A percentile compares a stretch with the other conserved stretches of the same genome.
phyloP scores from a whole-genome alignment of 345 rosid species.

The Brassica napus region DNA sequence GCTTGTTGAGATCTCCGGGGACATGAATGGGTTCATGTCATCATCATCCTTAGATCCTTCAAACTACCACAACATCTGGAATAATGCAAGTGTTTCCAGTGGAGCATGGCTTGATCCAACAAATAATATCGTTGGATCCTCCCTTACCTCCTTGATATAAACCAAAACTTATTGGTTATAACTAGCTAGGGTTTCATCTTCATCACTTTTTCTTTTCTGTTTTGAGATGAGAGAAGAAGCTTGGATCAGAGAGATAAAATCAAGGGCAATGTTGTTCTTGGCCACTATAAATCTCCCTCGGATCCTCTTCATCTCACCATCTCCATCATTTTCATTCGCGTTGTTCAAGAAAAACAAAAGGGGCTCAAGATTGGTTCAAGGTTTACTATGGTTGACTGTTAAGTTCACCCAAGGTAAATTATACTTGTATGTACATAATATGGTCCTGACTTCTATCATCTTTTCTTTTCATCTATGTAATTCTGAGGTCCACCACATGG shows the following conservation, averaged over 20 bases:
- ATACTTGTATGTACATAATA: conserved; percentile 37
- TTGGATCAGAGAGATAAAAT: conserved; percentile 93
- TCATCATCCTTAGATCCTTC: conserved; percentile 57
- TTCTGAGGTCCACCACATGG: conserved; percentile 41
- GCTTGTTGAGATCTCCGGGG: conserved; percentile 41
- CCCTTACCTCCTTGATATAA: conserved; percentile 77
- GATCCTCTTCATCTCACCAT: conserved; percentile 81
- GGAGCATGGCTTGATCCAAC: conserved; percentile 74
- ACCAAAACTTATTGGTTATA: conserved; percentile 38
- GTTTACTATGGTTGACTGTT: conserved; percentile 31
- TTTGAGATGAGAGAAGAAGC: conserved; percentile 58
- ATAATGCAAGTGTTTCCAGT: conserved; percentile 39
- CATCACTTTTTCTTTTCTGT: conserved; percentile 21
- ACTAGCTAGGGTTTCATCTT: conserved; percentile 41
- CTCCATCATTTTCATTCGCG: conserved; percentile 36
- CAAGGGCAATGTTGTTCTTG: conserved; percentile 37
- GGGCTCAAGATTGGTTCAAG: conserved; percentile 29
- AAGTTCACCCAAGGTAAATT: conserved; percentile 34
- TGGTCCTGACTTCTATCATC: conserved; percentile 38
- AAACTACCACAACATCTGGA: conserved; percentile 39
- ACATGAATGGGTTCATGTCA: conserved; percentile 35
- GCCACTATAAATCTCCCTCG: conserved; percentile 87
- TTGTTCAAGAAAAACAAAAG: conserved; percentile 41
- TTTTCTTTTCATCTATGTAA: conserved; percentile 26
- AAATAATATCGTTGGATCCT: conserved; percentile 60